phyloP scores from a whole-genome alignment of 2,329 filamentous ascomycete genomes.

The Aspergillus sojae region DNA sequence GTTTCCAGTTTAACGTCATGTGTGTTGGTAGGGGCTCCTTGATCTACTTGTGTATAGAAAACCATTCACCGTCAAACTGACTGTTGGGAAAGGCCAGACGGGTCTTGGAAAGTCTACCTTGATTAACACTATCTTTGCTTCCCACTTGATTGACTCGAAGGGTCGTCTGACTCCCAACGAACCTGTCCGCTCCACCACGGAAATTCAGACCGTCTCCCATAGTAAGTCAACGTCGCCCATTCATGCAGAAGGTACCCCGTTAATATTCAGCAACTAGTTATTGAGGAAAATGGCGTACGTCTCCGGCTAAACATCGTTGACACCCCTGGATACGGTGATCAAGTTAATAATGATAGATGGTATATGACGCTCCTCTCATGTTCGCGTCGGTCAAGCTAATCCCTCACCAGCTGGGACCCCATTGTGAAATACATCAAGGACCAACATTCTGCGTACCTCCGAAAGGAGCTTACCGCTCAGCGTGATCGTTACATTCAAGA shows the following conservation, averaged over 20 bases:
- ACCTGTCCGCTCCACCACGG: slow-evolving; percentile 90
- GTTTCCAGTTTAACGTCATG: slow-evolving; percentile 99
- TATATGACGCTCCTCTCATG: slow-evolving; percentile 31
- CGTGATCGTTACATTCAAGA: slow-evolving; percentile 99
- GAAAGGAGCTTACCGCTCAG: slow-evolving; percentile 98
- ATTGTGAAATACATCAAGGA: slow-evolving; percentile 99
- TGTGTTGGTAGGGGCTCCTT: slow-evolving; percentile 79
- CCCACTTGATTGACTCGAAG: slow-evolving; percentile 98
- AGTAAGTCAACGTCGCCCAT: slow-evolving; percentile 49
- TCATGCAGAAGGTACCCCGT: not conserved
- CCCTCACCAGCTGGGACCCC: slow-evolving; percentile 75
- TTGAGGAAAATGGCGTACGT: slow-evolving; percentile 98
- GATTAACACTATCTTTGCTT: slow-evolving; percentile 99
- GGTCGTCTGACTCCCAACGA: slow-evolving; percentile 91
- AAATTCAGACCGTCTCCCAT: slow-evolving; percentile 97
- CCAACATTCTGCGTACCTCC: slow-evolving; percentile 97
- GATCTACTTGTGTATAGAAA: not conserved
- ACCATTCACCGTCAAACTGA: slow-evolving; percentile 2
- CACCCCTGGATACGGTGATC: slow-evolving; percentile 95
- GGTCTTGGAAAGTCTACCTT: slow-evolving; percentile 98
- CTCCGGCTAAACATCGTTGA: slow-evolving; percentile 98
- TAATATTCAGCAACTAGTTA: slow-evolving; percentile 56
- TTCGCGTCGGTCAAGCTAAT: slow-evolving; percentile 23
- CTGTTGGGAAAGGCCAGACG: slow-evolving; percentile 77
- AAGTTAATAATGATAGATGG: slow-evolving; percentile 99